Conservation (phyloP, 1,284 basidiomycete genomes). For the Meripilus lineatus region DNA sequence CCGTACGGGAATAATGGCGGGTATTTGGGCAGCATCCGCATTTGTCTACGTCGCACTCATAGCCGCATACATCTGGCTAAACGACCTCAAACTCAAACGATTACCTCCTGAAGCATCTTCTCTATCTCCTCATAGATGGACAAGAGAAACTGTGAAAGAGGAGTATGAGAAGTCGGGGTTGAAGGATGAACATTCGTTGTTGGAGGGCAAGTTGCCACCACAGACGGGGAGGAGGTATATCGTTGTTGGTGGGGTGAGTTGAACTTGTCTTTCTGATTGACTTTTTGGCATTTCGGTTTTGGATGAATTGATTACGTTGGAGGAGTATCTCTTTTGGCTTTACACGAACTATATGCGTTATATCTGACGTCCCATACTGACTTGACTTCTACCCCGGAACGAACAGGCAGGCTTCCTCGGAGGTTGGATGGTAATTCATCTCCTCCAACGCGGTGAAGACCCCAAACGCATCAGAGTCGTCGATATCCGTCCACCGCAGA, state of each 20-base stretch:
- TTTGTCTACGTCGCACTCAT: slow-evolving; percentile 15
- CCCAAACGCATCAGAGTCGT: slow-evolving; percentile 59
- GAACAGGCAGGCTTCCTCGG: slow-evolving; percentile 65
- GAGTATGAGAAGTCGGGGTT: slow-evolving; percentile 28
- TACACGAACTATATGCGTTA: not conserved
- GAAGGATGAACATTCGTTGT: slow-evolving; percentile 26
- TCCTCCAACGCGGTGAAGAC: slow-evolving; percentile 65
- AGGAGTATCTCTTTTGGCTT: no score
- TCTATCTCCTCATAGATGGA: slow-evolving; percentile 44
- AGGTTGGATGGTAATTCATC: slow-evolving; percentile 67
- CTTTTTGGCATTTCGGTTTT: not conserved
- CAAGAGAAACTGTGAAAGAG: slow-evolving; percentile 32
- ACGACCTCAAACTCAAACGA: slow-evolving; percentile 44
- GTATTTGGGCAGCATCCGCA: no score
- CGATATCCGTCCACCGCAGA: slow-evolving; percentile 54
- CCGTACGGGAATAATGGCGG: no score
- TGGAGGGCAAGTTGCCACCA: slow-evolving; percentile 39
- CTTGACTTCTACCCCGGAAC: not conserved
- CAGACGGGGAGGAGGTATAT: slow-evolving; percentile 55
- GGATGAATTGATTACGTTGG: not conserved
- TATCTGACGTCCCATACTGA: not conserved
- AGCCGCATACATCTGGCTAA: slow-evolving; percentile 43
- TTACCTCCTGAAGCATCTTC: slow-evolving; percentile 38
- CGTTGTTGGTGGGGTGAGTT: slow-evolving; percentile 47
- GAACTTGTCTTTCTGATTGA: not conserved